A percentile compares a stretch with the other conserved stretches of the same genome.
Conservation (phyloP, 106 monocot species). For the Cymbidium sinense region DNA sequence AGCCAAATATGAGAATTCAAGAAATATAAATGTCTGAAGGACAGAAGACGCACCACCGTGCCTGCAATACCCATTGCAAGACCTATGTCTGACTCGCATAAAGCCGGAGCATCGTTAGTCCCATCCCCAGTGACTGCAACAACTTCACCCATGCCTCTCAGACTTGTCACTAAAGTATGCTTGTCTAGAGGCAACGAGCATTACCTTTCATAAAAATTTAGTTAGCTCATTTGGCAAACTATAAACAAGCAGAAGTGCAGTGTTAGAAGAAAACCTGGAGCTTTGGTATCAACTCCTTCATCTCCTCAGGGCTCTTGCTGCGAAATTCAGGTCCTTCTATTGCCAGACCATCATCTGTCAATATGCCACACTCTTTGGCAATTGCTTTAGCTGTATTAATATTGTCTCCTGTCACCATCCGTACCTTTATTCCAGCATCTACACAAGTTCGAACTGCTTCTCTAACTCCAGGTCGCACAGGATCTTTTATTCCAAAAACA, state of each 20-base stretch:
- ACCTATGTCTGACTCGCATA: constrained; percentile 95
- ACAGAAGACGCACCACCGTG: constrained; percentile 59
- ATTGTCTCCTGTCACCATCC: constrained; percentile 98
- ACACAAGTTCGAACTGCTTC: constrained; percentile 76
- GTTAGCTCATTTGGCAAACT: background rate
- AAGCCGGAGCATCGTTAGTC: constrained; percentile 95
- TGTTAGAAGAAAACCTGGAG: constrained; percentile 48
- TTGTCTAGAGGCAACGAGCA: constrained; percentile 95
- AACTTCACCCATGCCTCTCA: constrained; percentile 71
- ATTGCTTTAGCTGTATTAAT: constrained; percentile 96
- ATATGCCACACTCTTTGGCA: constrained; percentile 90
- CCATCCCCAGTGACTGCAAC: constrained; percentile 98
- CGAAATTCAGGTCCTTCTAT: constrained; percentile 89
- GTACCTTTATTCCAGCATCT: constrained; percentile 80
- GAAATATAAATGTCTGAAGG: too few species aligned
- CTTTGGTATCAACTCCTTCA: constrained; percentile 80
- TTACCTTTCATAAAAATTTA: constrained; percentile 40
- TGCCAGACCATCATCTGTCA: constrained; percentile 79
- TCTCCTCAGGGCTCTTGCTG: constrained; percentile 50
- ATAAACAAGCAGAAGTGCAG: background rate
- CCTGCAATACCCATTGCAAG: constrained; percentile 98
- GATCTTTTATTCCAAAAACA: constrained; percentile 95
- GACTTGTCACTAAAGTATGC: constrained; percentile 67
- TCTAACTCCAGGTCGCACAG: constrained; percentile 80
- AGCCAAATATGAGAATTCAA: too few species aligned